Evolutionary conservation across 441 rosid species (phyloP).

Genomic region (Adansonia madagascariensis): DNA sequence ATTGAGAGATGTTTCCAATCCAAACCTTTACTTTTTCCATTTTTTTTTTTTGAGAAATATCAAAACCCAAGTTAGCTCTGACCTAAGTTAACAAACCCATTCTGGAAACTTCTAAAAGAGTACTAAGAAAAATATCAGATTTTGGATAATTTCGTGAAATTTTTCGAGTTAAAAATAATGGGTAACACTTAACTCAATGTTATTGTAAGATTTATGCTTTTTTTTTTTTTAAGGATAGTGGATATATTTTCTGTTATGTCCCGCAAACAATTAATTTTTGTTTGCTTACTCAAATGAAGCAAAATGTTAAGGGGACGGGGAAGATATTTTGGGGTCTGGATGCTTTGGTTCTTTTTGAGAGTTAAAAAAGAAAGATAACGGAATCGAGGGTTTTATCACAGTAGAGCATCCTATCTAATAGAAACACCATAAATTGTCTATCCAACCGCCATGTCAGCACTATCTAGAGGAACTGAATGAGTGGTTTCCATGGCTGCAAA

Average conservation of each 20-base stretch:
- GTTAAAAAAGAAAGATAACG: constrained; percentile 26
- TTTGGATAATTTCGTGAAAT: neutral
- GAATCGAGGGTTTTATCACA: neutral
- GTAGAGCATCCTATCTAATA: constrained; percentile 39
- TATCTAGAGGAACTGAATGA: constrained; percentile 58
- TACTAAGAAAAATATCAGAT: too few relatives aligned
- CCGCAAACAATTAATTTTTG: neutral
- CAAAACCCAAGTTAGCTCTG: too few relatives aligned
- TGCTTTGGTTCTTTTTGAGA: neutral
- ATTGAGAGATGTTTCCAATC: neutral
- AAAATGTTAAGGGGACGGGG: neutral
- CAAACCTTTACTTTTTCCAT: too few relatives aligned
- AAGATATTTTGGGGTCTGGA: neutral
- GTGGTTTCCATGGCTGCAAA: constrained; percentile 46
- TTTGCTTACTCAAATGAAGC: neutral
- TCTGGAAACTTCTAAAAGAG: too few relatives aligned
- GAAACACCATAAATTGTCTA: constrained; percentile 46
- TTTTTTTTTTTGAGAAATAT: too few relatives aligned
- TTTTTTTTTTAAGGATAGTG: neutral
- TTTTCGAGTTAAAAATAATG: neutral
- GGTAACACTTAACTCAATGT: neutral
- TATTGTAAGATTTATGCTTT: neutral
- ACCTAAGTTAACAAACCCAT: too few relatives aligned
- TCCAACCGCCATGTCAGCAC: constrained; percentile 67
- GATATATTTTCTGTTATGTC: neutral